Evolutionary conservation across 306 rosid genomes (phyloP).

Genomic region (Glycine tomentella): DNA sequence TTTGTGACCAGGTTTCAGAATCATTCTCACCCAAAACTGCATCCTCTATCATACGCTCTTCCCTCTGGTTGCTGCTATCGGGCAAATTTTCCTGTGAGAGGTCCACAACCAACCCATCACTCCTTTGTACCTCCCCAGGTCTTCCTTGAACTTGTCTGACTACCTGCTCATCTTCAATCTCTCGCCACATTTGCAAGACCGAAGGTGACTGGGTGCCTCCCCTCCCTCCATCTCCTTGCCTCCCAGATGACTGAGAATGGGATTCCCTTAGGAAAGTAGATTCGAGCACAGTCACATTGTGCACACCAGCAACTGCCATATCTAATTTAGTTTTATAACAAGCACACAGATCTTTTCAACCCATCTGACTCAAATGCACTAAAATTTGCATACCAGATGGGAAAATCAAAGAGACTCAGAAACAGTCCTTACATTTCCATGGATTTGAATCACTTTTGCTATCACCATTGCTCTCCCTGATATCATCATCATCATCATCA

Average conservation of each 20-base stretch:
- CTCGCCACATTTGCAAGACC: constrained; percentile 81
- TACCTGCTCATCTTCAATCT: constrained; percentile 83
- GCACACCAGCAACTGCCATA: constrained; percentile 94
- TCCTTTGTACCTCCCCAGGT: constrained; percentile 65
- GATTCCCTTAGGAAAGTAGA: constrained; percentile 79
- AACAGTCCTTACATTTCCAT: constrained; percentile 44
- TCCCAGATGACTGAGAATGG: constrained; percentile 65
- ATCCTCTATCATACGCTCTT: constrained; percentile 55
- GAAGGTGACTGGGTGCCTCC: constrained; percentile 70
- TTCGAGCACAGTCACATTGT: constrained; percentile 74
- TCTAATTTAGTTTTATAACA: constrained; percentile 41
- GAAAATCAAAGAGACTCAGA: constrained; percentile 53
- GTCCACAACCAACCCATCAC: constrained; percentile 55
- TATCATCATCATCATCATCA: constrained; percentile 8
- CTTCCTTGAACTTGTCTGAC: constrained; percentile 73
- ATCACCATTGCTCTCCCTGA: constrained; percentile 5
- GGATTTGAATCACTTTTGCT: constrained; percentile 35
- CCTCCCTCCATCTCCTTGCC: constrained; percentile 67
- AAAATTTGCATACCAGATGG: constrained; percentile 45
- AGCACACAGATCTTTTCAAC: constrained; percentile 48
- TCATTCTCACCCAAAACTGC: constrained; percentile 67
- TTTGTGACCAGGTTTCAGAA: constrained; percentile 74
- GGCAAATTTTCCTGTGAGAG: constrained; percentile 51
- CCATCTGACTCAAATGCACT: constrained; percentile 62
- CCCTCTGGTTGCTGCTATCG: constrained; percentile 51